Percentiles rank a stretch among this genome's conserved stretches.
Evolutionary conservation across 1,284 basidiomycete species (phyloP).

Genomic region (Leccinum fallax): DNA sequence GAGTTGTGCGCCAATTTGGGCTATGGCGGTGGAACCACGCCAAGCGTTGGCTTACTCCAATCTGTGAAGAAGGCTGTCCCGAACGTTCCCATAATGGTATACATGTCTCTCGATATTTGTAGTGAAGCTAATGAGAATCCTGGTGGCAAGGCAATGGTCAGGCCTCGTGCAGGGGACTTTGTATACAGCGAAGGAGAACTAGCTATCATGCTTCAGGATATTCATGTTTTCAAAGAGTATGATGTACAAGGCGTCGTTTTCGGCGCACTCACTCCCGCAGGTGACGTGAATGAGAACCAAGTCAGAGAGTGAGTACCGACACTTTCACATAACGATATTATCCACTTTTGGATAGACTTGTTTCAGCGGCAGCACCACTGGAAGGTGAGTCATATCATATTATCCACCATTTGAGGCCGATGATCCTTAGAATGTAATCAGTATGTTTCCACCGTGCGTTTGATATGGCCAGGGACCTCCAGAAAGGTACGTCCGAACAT

Average conservation of each 20-base stretch:
- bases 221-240: constrained; percentile 56
- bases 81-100: constrained; percentile 67
- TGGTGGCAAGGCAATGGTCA: constrained; percentile 68
- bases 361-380: constrained; percentile 58
- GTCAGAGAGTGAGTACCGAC: constrained; percentile 48
- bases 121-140: not conserved
- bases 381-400: constrained; percentile 49
- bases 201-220: constrained; percentile 73
- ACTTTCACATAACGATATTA: not conserved
- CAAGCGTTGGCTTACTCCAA: constrained; percentile 68
- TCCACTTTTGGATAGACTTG: constrained; percentile 45
- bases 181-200: constrained; percentile 66
- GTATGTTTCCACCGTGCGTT: constrained; percentile 86
- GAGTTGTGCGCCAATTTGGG: constrained; percentile 78
- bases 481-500: constrained; percentile 46
- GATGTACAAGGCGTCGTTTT: constrained; percentile 71
- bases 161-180: constrained; percentile 78
- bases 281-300: constrained; percentile 57
- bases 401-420: not conserved
- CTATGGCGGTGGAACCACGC: constrained; percentile 77
- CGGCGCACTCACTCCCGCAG: constrained; percentile 62
- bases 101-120: constrained; percentile 33
- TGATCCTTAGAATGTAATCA: constrained; percentile 29
- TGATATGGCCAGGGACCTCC: constrained; percentile 66
- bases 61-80: constrained; percentile 51